phyloP scores from a whole-genome alignment of 1,139 yeast genomes.

The Magnusiomyces starmeri region DNA sequence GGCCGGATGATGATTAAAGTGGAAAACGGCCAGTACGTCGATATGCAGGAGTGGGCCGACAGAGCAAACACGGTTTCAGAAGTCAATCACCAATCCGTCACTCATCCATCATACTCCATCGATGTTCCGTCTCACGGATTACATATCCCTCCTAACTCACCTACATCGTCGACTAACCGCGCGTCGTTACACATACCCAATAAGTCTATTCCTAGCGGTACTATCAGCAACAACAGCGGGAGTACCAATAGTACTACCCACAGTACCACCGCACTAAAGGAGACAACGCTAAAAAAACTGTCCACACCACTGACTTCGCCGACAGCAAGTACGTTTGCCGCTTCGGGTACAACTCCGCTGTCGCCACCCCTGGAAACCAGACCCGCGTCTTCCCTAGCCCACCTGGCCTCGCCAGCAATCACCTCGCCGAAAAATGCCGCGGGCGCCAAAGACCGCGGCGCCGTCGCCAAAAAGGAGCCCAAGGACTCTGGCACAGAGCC shows the following conservation, averaged over 20 bases:
- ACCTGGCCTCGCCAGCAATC: background rate
- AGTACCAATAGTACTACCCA: too few relatives aligned
- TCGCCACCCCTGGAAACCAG: too few relatives aligned
- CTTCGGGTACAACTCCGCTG: slow-evolving; percentile 3
- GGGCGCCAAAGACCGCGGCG: too few relatives aligned
- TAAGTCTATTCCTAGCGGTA: too few relatives aligned
- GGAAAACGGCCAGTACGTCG: slow-evolving; percentile 24
- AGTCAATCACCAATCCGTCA: slow-evolving; percentile 3
- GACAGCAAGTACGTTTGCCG: background rate
- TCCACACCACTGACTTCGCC: background rate
- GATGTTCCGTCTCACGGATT: background rate
- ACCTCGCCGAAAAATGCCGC: background rate
- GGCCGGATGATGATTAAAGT: slow-evolving; percentile 31
- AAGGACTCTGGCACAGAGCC: too few relatives aligned
- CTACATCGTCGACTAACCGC: background rate
- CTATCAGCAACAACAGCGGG: too few relatives aligned
- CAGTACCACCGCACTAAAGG: too few relatives aligned
- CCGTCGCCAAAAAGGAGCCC: too few relatives aligned
- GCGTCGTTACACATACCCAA: slow-evolving; percentile 6
- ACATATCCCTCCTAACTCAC: too few relatives aligned
- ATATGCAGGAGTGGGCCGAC: slow-evolving; percentile 33
- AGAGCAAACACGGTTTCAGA: slow-evolving; percentile 17
- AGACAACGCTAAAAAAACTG: background rate
- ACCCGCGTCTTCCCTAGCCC: background rate
- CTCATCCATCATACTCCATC: slow-evolving; percentile 6